phyloP scores from a whole-genome alignment of 139 green algal genomes.

The Closterium sp. region DNA sequence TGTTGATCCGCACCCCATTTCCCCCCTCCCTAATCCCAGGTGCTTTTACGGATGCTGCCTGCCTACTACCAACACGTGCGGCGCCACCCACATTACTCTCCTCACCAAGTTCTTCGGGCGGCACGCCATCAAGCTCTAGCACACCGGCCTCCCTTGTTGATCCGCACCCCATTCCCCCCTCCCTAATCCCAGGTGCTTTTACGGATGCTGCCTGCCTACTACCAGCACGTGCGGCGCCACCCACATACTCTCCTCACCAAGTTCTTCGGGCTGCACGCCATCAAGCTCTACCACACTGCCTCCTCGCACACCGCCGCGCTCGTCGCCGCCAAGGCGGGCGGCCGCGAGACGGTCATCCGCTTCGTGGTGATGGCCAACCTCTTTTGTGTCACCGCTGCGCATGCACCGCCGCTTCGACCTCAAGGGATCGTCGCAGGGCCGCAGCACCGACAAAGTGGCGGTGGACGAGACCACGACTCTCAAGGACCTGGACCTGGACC shows the following conservation, averaged over 20 bases:
- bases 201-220: constrained; percentile 78
- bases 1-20: no score
- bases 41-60: constrained; percentile 76
- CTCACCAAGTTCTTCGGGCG: constrained; percentile 90
- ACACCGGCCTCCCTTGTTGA: no score
- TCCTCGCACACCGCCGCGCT: not conserved
- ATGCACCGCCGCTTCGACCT: constrained; percentile 90
- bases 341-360: constrained; percentile 41
- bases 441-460: constrained; percentile 48
- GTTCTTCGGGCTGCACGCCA: constrained; percentile 76
- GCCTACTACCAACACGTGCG: constrained; percentile 78
- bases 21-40: constrained; percentile 40
- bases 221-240: constrained; percentile 68
- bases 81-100: constrained; percentile 65
- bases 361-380: constrained; percentile 97
- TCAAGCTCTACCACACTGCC: not conserved
- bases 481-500: constrained; percentile 78
- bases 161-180: not conserved
- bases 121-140: no score
- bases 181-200: constrained; percentile 61
- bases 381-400: constrained; percentile 82
- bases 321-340: no score
- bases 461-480: constrained; percentile 59
- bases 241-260: constrained; percentile 78
- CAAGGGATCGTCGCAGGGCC: constrained; percentile 82